These are phyloP conservation scores for Phylloporus sp. DNA, from an alignment of 1,284 basidiomycete species.

Conservation along the genomic window DNA sequence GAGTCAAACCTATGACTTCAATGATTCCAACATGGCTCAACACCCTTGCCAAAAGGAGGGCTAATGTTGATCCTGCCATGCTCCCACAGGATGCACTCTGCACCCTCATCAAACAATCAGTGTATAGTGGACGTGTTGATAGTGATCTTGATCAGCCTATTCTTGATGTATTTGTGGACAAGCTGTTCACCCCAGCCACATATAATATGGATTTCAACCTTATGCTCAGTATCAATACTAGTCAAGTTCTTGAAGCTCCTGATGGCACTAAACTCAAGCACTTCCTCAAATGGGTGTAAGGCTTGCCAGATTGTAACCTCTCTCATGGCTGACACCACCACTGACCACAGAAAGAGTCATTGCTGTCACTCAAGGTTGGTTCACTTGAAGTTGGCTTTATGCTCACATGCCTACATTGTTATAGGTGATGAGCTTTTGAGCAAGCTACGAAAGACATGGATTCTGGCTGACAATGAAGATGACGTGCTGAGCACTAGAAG, in stretches of 20 bases:
- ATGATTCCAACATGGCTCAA: constrained; percentile 93
- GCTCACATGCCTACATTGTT: constrained; percentile 20
- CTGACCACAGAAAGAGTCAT: constrained; percentile 91
- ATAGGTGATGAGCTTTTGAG: constrained; percentile 82
- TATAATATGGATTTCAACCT: constrained; percentile 94
- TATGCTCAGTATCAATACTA: constrained; percentile 70
- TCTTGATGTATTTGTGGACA: constrained; percentile 91
- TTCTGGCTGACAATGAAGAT: constrained; percentile 88
- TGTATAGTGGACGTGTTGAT: constrained; percentile 93
- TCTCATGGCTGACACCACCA: constrained; percentile 91
- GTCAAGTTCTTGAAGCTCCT: constrained; percentile 74
- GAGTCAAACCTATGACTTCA: constrained; percentile 97
- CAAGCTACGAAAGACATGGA: constrained; percentile 92
- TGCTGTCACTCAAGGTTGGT: constrained; percentile 85
- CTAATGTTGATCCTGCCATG: constrained; percentile 88
- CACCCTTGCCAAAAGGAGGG: constrained; percentile 81
- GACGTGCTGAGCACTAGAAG: constrained; percentile 58
- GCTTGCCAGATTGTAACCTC: constrained; percentile 89
- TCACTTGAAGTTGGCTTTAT: constrained; percentile 7
- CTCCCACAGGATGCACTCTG: constrained; percentile 95
- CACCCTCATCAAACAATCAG: constrained; percentile 91
- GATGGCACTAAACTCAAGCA: constrained; percentile 92
- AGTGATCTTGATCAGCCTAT: constrained; percentile 93
- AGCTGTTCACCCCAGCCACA: constrained; percentile 83
- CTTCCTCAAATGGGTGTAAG: constrained; percentile 88